These are phyloP conservation scores for Colletotrichum tropicicola DNA, from an alignment of 2,329 filamentous ascomycete species.

Conservation along the genomic window DNA sequence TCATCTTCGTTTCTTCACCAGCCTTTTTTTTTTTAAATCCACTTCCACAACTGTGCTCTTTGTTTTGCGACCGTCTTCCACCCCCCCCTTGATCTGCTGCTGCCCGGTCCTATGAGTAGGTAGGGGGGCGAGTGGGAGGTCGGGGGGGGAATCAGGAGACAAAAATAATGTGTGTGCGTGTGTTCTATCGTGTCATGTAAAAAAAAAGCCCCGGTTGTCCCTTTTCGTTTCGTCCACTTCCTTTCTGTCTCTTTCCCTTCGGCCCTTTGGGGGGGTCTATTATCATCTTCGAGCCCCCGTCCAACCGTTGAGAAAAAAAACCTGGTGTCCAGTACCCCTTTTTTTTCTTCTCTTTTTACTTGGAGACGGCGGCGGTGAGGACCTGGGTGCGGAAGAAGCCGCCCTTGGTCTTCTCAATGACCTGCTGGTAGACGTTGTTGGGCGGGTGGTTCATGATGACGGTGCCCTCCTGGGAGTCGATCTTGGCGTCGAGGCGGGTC, in stretches of 20 bases:
- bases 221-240: neutral
- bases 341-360: conserved; percentile 40
- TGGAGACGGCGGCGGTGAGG: conserved; percentile 73
- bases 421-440: conserved; percentile 98
- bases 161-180: neutral
- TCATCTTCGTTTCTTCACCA: too few species aligned
- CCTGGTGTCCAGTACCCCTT: neutral
- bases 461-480: conserved; percentile 98
- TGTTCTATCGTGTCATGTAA: neutral
- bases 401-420: conserved; percentile 98
- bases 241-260: too few species aligned
- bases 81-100: too few species aligned
- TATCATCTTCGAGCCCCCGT: too few species aligned
- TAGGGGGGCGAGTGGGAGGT: too few species aligned
- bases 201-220: neutral
- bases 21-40: too few species aligned
- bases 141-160: too few species aligned
- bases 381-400: conserved; percentile 99
- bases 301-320: too few species aligned
- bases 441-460: conserved; percentile 99
- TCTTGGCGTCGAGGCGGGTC: conserved; percentile 97
- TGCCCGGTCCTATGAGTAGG: too few species aligned
- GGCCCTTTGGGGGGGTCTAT: too few species aligned
- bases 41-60: too few species aligned
- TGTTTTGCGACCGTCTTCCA: too few species aligned